Conservation (phyloP, 257 asterid species). For the Fraxinus cuspidata region DNA sequence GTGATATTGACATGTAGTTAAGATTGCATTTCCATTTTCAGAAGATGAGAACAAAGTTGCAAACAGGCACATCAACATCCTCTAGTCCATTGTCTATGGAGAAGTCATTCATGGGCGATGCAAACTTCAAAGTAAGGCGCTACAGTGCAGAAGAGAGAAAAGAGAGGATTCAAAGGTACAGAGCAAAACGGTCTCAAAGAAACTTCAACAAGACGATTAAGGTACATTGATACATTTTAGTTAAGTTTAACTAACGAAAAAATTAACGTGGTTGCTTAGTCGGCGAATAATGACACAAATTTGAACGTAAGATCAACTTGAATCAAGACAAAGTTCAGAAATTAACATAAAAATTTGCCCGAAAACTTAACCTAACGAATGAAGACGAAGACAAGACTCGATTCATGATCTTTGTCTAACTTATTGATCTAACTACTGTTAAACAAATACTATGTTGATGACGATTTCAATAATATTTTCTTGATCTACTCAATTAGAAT, state of each 20-base stretch:
- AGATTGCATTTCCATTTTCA: constrained; percentile 13
- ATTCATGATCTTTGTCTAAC: neutral
- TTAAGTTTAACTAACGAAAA: too few relatives aligned
- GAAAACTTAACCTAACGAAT: neutral
- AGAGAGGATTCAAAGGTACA: constrained; percentile 73
- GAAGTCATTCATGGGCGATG: constrained; percentile 60
- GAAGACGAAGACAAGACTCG: neutral
- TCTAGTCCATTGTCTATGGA: constrained; percentile 68
- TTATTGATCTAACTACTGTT: too few relatives aligned
- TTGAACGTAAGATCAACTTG: too few relatives aligned
- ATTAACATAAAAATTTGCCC: neutral
- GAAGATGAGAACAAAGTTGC: constrained; percentile 46
- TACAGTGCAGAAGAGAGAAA: constrained; percentile 80
- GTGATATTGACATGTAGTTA: neutral
- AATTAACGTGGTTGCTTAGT: too few relatives aligned
- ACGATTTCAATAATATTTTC: too few relatives aligned
- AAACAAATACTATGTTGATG: too few relatives aligned
- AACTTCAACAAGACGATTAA: constrained; percentile 88
- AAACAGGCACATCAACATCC: constrained; percentile 40
- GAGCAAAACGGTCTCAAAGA: constrained; percentile 77
- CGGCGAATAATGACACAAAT: too few relatives aligned
- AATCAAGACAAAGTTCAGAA: neutral
- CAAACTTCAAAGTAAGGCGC: constrained; percentile 62
- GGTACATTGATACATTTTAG: constrained; percentile 39
- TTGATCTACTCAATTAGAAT: neutral